Evolutionary conservation across 768 basidiomycete species (phyloP).

Genomic region (Termitomyces sp.): DNA sequence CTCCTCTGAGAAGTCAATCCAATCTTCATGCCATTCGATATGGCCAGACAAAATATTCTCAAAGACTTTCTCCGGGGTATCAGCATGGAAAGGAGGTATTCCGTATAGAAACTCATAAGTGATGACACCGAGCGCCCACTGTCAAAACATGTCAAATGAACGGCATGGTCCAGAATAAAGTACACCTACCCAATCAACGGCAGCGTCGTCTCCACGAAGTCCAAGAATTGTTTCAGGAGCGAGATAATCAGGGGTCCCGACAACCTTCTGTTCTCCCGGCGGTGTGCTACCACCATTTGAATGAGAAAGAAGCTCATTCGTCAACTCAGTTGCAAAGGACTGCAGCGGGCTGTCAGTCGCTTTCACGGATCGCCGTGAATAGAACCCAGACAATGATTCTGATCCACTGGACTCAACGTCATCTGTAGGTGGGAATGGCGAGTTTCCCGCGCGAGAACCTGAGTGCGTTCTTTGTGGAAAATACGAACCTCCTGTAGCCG

Average conservation of each 20-base stretch:
- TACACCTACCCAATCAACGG: constrained; percentile 89
- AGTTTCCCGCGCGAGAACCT: constrained; percentile 55
- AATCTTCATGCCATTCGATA: constrained; percentile 95
- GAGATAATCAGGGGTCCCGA: constrained; percentile 96
- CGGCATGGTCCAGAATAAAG: background rate
- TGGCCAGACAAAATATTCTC: constrained; percentile 96
- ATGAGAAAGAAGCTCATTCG: constrained; percentile 79
- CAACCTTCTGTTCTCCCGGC: constrained; percentile 88
- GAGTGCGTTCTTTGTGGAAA: constrained; percentile 66
- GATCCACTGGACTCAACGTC: constrained; percentile 87
- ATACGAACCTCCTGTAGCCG: constrained; percentile 66
- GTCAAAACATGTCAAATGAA: constrained; percentile 12
- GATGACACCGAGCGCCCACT: constrained; percentile 99
- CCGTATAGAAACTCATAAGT: constrained; percentile 98
- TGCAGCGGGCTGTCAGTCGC: constrained; percentile 77
- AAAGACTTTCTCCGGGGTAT: constrained; percentile 95
- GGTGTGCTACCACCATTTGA: constrained; percentile 66
- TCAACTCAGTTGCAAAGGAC: constrained; percentile 83
- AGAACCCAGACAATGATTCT: constrained; percentile 61
- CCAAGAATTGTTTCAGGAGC: constrained; percentile 96
- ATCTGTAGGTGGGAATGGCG: constrained; percentile 71
- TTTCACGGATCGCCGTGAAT: constrained; percentile 40
- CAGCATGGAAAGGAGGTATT: constrained; percentile 96
- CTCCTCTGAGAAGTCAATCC: constrained; percentile 80
- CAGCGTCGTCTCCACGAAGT: constrained; percentile 89